Base-by-base conservation (phyloP, 306 rosid genomes). In the Vigna hirtella region DNA sequence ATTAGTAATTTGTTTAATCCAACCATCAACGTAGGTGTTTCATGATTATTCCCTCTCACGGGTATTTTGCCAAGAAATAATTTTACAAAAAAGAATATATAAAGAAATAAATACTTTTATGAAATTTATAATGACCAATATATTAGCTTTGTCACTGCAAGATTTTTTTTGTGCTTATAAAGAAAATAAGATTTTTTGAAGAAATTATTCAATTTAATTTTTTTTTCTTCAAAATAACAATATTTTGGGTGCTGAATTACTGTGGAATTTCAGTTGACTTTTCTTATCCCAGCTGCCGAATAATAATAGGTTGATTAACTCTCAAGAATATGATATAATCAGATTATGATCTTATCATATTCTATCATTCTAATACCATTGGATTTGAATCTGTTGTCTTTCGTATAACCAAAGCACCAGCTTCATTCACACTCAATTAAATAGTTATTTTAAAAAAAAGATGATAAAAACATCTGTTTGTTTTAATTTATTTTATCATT, bases 261-360 rank as follows among this genome's bases (percentile, higher is more conserved):
- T 53, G 58, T 43, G 57, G 20, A 65, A 53, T 53, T 64, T 82
- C n/a, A 56, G 26, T 65, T 65, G 79, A 55, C 82, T 65, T 70
- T 45, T 32, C 53, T 78, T 53, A 62, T 7, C 4, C 47, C 15
- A 82, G 69, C 81, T 76, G 74, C 85, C 2, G 49, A 77, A 53
- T 58, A 76, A 64, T 53, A 55, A 22, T 45, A 51, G 66, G 42
- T 63, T 82, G 66, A 53, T 82, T 79, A 72, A 64, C 6, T 36
- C 9, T 36, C 66, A 74, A 81, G 76, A 67, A 58, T 74, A 36
- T 55, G 76, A 14, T 55, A 49, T 30, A 20, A 55, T 55, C 43
- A 57, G n/a, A 73, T 67, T 26, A 57, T 26, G 52, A 45, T 72
- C 47, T 20, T 72, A 34, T 73, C 78, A 64, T 56, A 20, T 51